Base-by-base conservation (phyloP, 2,329 filamentous ascomycete species). In the Mycosphaerella arachidis region DNA sequence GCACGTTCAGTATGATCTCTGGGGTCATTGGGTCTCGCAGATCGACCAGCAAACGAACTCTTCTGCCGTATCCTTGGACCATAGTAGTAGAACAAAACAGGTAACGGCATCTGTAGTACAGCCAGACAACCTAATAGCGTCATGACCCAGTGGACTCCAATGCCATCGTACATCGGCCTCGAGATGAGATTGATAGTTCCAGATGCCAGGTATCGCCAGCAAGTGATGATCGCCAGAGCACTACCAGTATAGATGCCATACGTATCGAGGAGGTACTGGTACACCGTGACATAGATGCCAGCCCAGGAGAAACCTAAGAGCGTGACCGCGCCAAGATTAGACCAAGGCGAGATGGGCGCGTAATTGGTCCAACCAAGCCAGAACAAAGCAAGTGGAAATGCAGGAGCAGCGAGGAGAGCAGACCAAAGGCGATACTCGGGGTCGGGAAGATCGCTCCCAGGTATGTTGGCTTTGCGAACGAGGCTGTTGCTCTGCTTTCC, bases 291-390 rank as follows among this genome's bases (percentile, higher is more conserved):
- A 62, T 76, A 79, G 60, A 81, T 76, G 4, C 76, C 74, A 48
- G 77, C 78, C 64, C 81, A 74, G 2, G 76, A 77, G 48, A 77
- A 80, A 1, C 80, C 79, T 29, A 82, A 80, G 0, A 80, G 58
- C 0, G 70, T 69, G 0, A 75, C 71, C 0, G 78, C 79, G 0
- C 79, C 68, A 3, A 81, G 75, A 5, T 75, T 73, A 0, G 77
- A 78, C 73, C 80, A 81, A 63, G 77, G 76, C 24, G 77, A 77
- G 29, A 81, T 75, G 18, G 56, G 64, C 0, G 30, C 40, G 33
- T 77, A 74, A 3, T 75, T 74, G 1, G 78, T 77, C 80, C 80
- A 82, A 5, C 77, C 81, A 20, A 82, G 73, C 79, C 79, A 82
- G 64, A 82, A 82, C 1, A 82, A 73, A 0, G 74, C 76, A 10